Base-by-base conservation (phyloP, 2,329 filamentous ascomycete genomes). In the Aureobasidium sp. region DNA sequence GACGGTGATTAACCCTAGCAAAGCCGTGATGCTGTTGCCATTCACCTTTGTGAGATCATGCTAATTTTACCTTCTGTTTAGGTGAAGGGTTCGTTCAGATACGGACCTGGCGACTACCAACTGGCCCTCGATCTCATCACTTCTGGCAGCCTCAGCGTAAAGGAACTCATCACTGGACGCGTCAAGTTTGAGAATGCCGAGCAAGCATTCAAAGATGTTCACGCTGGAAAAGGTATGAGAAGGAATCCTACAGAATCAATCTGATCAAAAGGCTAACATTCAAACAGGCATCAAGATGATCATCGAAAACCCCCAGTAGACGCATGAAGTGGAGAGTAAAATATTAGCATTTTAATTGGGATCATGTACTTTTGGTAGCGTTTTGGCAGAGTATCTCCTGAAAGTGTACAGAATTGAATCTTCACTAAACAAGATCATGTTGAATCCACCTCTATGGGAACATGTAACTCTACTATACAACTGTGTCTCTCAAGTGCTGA, bases 191-290 rank as follows among this genome's bases (percentile, higher is more conserved):
- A 84, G 68, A 80, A 93, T 65, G 92, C 92, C 0, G 90, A 95
- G 76, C 79, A 87, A 70, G 92, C 92, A 0, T 96, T 96, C 72
- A 81, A 86, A 71, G 88, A 90, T 76, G 91, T 95, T 49, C 90
- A 90, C 80, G 82, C 83, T 67, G 91, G 90, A 7, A 86, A 92
- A 77, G 83, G 88, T 58, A 87, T 33, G 31, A 33, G 31, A 12
- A 33, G 9, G 12, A 33, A 33, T 11, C 9, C 1, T 33, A 12
- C 31, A 33, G 31, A 1, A 8, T 33, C 12, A 3, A 11, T 33
- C 3, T 33, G 31, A 33, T 33, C 31, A 12, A 33, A 33, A 33
- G 31, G 9, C 31, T 33, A 33, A 33, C 31, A 8, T 33, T 12
- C 1, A 33, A 12, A 11, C 31, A 33, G 31, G 31, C 31, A 33